Evolutionary conservation across 192 early-diverging fungal genomes (phyloP), one percentile per base, ranked within the genome.

Genomic region (Coemansia aciculifera): DNA sequence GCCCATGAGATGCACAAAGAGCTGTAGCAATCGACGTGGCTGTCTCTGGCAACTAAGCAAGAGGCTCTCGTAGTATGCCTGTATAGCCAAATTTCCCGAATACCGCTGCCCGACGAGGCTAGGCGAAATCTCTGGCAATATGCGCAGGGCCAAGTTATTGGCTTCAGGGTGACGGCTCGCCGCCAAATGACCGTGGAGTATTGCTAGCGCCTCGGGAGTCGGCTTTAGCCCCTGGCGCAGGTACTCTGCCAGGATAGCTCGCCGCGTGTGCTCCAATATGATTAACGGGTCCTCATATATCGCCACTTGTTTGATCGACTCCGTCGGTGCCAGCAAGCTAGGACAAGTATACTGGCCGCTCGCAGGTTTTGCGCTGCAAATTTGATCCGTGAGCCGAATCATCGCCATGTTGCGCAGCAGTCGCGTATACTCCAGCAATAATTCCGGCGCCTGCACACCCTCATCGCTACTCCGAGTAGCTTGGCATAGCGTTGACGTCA

Each of bases 51-150:
- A 48, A 12, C 24, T 39, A 7, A 32, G 29, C 24, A 80, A 15
- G 49, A 72, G 62, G 39, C 62, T 51, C 43, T 80, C 78, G 32
- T 80, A 80, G 52, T 61, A 80, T 23, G 61, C 60, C 59, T 68
- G 72, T 0, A 46, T 37, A 0, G 38, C 57, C 23, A 57, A 38
- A 0, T 31, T 59, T 29, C 54, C 57, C 1, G 34, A 36, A 7
- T 21, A 15, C 0, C 19, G 17, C 5, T 5, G 19, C 10, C n/a
- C 29, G 42, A 6, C 72, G 39, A 34, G 64, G 12, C 13, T 44
- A 43, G 71, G 78, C 37, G 36, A 48, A 10, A 66, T 42, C 13
- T 64, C 31, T 5, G 66, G 70, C 54, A 77, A 31, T 19, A 72
- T 68, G 43, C 40, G 21, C 17, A 65, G 29, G 12, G 73, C 62